phyloP scores from a whole-genome alignment of 805 yeast species.

The Monosporozyma solicola region DNA sequence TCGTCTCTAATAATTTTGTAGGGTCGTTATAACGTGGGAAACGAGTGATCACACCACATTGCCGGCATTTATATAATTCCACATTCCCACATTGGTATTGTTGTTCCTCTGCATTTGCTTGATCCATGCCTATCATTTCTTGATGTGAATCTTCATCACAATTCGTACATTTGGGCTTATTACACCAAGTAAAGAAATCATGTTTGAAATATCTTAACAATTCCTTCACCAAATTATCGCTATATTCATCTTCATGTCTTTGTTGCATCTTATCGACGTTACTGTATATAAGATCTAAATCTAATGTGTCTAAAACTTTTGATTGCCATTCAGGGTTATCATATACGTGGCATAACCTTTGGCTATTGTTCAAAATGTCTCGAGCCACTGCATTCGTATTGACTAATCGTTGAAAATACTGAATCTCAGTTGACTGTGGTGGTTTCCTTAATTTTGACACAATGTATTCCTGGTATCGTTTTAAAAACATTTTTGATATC shows the following conservation, averaged over 20 bases:
- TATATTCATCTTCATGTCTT: conserved; percentile 28
- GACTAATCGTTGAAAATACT: conserved; percentile 13
- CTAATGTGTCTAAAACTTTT: conserved; percentile 52
- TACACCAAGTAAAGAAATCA: conserved; percentile 78
- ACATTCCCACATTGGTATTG: conserved; percentile 42
- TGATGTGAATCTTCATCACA: conserved; percentile 40
- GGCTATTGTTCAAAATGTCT: conserved; percentile 14
- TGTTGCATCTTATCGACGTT: conserved; percentile 47
- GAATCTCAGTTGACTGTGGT: conserved; percentile 4
- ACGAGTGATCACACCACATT: conserved; percentile 40
- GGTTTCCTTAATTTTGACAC: conserved; percentile 14
- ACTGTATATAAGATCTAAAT: conserved; percentile 47
- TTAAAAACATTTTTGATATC: conserved; percentile 17
- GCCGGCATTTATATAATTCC: conserved; percentile 56
- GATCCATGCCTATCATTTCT: conserved; percentile 30
- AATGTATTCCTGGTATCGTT: conserved; percentile 14
- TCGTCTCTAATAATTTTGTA: conserved; percentile 45
- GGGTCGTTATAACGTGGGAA: conserved; percentile 78
- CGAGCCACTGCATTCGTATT: conserved; percentile 18
- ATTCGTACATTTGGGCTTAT: conserved; percentile 49
- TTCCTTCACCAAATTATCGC: conserved; percentile 51
- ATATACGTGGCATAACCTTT: conserved; percentile 28
- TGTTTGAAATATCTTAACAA: conserved; percentile 63
- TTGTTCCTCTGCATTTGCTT: conserved; percentile 40
- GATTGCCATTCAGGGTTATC: conserved; percentile 41